Evolutionary conservation across 345 rosid species (phyloP).

Genomic region (Alliaria petiolata): DNA sequence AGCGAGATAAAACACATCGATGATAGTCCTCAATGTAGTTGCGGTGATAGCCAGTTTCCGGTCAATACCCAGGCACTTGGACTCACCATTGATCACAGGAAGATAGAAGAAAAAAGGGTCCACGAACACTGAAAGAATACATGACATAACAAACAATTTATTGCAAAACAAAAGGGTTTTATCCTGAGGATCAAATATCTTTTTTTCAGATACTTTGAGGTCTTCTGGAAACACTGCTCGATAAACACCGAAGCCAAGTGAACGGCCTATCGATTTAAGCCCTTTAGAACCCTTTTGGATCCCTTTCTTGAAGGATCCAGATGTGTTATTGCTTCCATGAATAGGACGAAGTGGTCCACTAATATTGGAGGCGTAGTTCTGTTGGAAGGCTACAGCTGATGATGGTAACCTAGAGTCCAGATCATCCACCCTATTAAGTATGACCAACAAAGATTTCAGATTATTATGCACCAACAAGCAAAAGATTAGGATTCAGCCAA

Average conservation of each 20-base stretch:
- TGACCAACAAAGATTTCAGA: neutral
- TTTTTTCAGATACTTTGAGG: conserved; percentile 78
- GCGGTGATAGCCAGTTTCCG: conserved; percentile 64
- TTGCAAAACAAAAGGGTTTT: conserved; percentile 77
- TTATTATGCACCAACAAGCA: neutral
- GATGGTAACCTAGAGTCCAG: conserved; percentile 78
- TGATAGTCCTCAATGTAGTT: conserved; percentile 60
- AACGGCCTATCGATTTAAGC: conserved; percentile 87
- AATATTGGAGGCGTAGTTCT: conserved; percentile 52
- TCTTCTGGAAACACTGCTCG: conserved; percentile 96
- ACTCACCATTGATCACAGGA: conserved; percentile 54
- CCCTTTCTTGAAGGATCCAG: conserved; percentile 76
- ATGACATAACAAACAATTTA: conserved; percentile 62
- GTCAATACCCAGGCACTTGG: conserved; percentile 70
- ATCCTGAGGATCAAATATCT: conserved; percentile 92
- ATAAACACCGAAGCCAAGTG: conserved; percentile 87
- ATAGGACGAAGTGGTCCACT: conserved; percentile 56
- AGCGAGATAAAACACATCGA: conserved; percentile 80
- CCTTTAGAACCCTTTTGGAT: conserved; percentile 88
- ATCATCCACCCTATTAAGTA: conserved; percentile 66
- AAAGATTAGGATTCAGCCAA: neutral
- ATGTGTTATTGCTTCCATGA: conserved; percentile 44
- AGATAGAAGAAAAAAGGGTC: conserved; percentile 92
- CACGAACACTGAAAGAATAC: conserved; percentile 79
- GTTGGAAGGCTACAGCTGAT: conserved; percentile 56